Percentiles rank a stretch among this genome's conserved stretches.
Conservation (phyloP, 2,329 filamentous ascomycete species). For the Colletotrichum kahawae region DNA sequence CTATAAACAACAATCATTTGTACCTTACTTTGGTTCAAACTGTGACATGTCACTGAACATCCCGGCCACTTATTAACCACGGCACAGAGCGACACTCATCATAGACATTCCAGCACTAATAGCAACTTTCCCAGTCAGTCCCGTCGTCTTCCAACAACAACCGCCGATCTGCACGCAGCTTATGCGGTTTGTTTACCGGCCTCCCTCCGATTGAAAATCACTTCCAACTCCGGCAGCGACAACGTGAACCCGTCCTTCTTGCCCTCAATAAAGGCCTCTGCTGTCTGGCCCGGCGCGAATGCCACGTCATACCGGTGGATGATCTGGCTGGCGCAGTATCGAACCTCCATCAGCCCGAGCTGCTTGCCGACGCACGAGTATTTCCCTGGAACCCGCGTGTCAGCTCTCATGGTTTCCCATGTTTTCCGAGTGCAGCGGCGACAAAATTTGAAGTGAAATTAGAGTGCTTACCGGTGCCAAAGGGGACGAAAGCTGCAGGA, state of each 20-base stretch:
- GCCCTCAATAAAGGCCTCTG: background rate
- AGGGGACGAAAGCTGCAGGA: conserved; percentile 29
- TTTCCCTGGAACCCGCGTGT: conserved; percentile 25
- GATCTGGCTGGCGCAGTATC: conserved; percentile 21
- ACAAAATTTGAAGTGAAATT: background rate
- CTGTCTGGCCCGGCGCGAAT: conserved; percentile 9
- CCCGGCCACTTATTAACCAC: background rate
- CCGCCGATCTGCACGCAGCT: background rate
- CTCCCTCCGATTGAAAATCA: conserved; percentile 18
- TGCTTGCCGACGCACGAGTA: conserved; percentile 41
- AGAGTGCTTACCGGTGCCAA: conserved; percentile 28
- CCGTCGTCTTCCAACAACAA: background rate
- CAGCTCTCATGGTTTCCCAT: background rate
- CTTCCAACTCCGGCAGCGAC: conserved; percentile 15
- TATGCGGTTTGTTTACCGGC: background rate
- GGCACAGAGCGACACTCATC: background rate
- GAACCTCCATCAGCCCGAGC: conserved; percentile 38
- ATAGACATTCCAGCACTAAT: background rate
- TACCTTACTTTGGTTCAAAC: background rate
- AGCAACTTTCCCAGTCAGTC: background rate
- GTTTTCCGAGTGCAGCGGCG: background rate
- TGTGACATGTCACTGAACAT: background rate
- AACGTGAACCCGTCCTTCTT: conserved; percentile 19
- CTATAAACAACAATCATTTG: background rate
- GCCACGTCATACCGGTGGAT: conserved; percentile 13